Conservation (phyloP, 768 basidiomycete species). For the Pleurotus tuber-regium region DNA sequence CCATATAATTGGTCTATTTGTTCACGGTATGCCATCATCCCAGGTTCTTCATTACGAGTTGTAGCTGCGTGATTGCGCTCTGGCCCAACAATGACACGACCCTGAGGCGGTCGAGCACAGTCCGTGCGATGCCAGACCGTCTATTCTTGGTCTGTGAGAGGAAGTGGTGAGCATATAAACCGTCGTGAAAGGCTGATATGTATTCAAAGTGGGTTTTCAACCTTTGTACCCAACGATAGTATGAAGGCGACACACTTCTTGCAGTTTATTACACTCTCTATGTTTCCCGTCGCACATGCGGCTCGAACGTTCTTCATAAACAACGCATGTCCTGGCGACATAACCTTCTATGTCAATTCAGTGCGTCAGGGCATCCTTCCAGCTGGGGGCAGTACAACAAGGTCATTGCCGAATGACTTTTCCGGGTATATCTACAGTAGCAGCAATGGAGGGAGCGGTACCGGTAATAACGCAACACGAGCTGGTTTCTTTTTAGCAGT, state of each 20-base stretch:
- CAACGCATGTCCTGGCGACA: slow-evolving; percentile 22
- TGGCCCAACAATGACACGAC: no score
- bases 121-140: no score
- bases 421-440: slow-evolving; percentile 21
- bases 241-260: neutral
- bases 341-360: slow-evolving; percentile 18
- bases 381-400: slow-evolving; percentile 13
- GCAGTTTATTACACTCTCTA: neutral
- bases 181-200: no score
- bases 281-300: neutral
- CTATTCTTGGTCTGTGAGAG: no score
- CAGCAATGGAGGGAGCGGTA: slow-evolving; percentile 18
- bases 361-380: slow-evolving; percentile 14
- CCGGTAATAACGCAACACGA: slow-evolving; percentile 15
- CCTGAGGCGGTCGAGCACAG: no score
- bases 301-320: slow-evolving; percentile 13
- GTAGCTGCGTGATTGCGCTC: no score
- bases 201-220: no score
- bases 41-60: no score
- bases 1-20: no score
- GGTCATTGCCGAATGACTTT: slow-evolving; percentile 11
- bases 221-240: no score
- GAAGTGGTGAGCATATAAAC: no score
- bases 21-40: no score
- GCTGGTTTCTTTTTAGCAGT: slow-evolving; percentile 22